Conservation (phyloP, 257 asterid species). For the Lithospermum erythrorhizon region DNA sequence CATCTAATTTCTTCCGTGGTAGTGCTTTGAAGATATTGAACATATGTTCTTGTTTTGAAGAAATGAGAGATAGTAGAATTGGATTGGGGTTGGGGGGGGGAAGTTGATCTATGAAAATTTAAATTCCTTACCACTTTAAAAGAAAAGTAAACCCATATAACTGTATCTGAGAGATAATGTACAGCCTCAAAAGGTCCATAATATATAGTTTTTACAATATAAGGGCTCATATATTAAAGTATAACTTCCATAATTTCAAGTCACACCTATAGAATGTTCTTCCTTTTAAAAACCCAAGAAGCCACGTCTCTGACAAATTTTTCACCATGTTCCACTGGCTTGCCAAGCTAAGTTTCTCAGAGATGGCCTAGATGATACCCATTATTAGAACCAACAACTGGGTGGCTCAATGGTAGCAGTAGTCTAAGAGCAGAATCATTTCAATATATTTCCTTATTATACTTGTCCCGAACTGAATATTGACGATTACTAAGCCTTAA, state of each 20-base stretch:
- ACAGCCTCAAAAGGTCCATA: neutral
- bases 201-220: too few species aligned
- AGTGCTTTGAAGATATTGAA: neutral
- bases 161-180: too few species aligned
- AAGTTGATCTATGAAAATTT: too few species aligned
- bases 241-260: neutral
- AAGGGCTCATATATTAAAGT: too few species aligned
- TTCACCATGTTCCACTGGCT: constrained; percentile 87
- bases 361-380: constrained; percentile 85
- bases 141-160: too few species aligned
- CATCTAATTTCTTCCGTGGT: neutral
- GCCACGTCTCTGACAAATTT: constrained; percentile 74
- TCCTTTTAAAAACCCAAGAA: constrained; percentile 76
- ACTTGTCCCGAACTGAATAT: neutral
- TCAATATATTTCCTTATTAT: neutral
- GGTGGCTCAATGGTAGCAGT: too few species aligned
- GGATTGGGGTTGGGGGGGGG: neutral
- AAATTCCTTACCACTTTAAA: too few species aligned
- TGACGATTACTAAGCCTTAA: neutral
- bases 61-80: neutral
- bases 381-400: constrained; percentile 23
- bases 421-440: neutral
- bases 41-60: neutral
- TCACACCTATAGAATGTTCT: constrained; percentile 77
- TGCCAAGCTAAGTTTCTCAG: constrained; percentile 87